A percentile compares a stretch with the other conserved stretches of the same genome.
Evolutionary conservation across 768 basidiomycete genomes (phyloP).

Genomic region (Phanerodontia chrysosporium): DNA sequence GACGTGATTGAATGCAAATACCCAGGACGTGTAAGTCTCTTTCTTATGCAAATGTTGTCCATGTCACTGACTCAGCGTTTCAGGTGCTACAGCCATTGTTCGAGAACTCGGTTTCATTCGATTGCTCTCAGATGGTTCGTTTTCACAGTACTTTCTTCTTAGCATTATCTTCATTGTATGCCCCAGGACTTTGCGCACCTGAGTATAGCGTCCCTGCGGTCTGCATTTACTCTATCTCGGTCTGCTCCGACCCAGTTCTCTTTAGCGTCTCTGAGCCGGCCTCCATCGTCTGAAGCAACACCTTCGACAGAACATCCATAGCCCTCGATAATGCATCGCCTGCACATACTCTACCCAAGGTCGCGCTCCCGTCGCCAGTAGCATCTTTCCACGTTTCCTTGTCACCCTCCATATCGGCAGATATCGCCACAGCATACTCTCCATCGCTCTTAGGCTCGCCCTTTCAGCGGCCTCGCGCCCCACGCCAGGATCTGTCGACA

Average conservation of each 20-base stretch:
- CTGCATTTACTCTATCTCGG: not conserved
- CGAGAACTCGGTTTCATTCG: not conserved
- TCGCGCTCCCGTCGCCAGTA: not conserved
- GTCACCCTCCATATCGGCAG: not conserved
- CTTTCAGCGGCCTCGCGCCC: not conserved
- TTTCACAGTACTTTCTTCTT: too few relatives aligned
- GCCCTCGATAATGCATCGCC: not conserved
- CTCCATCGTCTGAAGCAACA: not conserved
- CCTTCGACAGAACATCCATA: not conserved
- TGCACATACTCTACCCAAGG: not conserved
- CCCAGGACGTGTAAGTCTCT: not conserved
- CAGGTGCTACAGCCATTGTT: not conserved
- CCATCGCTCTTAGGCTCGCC: not conserved
- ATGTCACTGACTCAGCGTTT: too few relatives aligned
- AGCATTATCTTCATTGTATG: too few relatives aligned
- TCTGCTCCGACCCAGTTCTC: not conserved
- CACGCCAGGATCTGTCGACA: slow-evolving; percentile 1
- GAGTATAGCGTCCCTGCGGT: not conserved
- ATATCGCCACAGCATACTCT: not conserved
- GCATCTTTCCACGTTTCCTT: not conserved
- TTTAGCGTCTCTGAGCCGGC: not conserved
- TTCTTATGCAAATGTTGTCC: not conserved
- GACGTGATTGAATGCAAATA: not conserved
- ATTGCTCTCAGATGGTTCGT: not conserved
- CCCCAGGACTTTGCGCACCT: not conserved